A percentile compares a stretch with the other conserved stretches of the same genome.
These are phyloP conservation scores for Pigoraptor vietnamica DNA, from an alignment of 78 protist species.

Conservation along the genomic window DNA sequence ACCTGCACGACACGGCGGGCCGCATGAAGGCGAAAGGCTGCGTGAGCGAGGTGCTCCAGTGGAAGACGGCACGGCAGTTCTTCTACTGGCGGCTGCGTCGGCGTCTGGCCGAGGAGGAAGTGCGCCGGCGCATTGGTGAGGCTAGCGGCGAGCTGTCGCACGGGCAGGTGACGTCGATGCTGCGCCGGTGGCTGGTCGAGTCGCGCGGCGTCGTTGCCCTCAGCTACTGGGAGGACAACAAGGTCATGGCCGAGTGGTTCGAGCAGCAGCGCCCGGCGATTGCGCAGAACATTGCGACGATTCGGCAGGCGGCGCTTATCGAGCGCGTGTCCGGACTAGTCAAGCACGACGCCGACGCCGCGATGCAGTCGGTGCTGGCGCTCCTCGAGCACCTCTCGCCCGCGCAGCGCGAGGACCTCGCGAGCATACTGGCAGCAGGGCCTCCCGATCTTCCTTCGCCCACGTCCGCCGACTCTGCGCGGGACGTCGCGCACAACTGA, in stretches of 20 bases:
- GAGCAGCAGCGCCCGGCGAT: not conserved
- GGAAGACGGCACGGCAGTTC: conserved; percentile 70
- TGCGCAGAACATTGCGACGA: not conserved
- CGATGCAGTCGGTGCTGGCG: not conserved
- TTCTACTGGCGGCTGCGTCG: conserved; percentile 72
- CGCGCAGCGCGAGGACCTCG: not conserved
- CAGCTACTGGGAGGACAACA: not conserved
- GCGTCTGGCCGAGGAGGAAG: conserved; percentile 53
- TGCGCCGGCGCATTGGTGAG: not conserved
- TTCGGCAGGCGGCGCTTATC: not conserved
- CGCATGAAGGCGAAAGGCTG: conserved; percentile 89
- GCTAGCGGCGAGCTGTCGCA: not conserved
- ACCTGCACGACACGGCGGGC: conserved; percentile 93
- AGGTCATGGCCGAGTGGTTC: not conserved
- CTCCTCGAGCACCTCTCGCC: not conserved
- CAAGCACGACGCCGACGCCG: not conserved
- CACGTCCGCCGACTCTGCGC: too few species aligned
- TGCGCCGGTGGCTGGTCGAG: not conserved
- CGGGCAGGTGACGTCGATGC: not conserved
- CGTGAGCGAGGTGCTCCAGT: conserved; percentile 66
- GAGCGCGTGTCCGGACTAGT: not conserved
- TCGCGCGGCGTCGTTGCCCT: not conserved
- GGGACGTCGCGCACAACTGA: too few species aligned
- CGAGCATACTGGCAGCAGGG: too few species aligned
- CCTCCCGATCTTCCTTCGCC: too few species aligned